Evolutionary conservation across 345 rosid species (phyloP).

Genomic region (Mallotus nudiflorus): DNA sequence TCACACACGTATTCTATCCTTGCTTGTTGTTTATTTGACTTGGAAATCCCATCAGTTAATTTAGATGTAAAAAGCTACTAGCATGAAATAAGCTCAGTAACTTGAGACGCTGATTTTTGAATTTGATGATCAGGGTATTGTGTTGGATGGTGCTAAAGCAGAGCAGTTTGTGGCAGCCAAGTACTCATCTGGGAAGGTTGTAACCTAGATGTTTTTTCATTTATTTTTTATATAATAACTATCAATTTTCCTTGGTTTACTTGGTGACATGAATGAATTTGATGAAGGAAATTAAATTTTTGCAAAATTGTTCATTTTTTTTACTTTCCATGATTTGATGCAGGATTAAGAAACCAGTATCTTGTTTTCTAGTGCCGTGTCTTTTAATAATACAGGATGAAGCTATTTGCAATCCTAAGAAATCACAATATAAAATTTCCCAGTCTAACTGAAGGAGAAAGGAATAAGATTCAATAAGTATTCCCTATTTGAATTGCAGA

Average conservation of each 20-base stretch:
- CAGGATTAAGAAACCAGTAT: constrained; percentile 55
- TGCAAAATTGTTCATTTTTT: constrained; percentile 39
- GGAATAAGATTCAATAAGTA: constrained; percentile 51
- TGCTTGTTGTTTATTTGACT: not conserved
- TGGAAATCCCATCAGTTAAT: not conserved
- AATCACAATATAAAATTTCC: constrained; percentile 39
- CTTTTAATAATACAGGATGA: constrained; percentile 44
- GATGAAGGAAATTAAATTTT: constrained; percentile 15
- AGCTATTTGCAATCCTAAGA: constrained; percentile 42
- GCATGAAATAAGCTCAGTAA: not conserved
- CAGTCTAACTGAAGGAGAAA: constrained; percentile 39
- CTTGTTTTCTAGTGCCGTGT: constrained; percentile 47
- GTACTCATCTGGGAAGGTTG: constrained; percentile 82
- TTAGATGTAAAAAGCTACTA: not conserved
- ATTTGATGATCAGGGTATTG: constrained; percentile 64
- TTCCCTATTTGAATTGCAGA: constrained; percentile 66
- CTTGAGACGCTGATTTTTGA: constrained; percentile 19
- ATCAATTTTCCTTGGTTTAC: constrained; percentile 12
- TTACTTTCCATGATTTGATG: constrained; percentile 40
- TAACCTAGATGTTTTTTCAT: constrained; percentile 8
- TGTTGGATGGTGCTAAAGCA: constrained; percentile 53
- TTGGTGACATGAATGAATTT: constrained; percentile 13
- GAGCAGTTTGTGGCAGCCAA: constrained; percentile 93
- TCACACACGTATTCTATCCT: not conserved
- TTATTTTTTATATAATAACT: constrained; percentile 1